A percentile compares a stretch with the other conserved stretches of the same genome.
Conservation (phyloP, 2,329 filamentous ascomycete genomes). For the Geosmithia morbida region DNA sequence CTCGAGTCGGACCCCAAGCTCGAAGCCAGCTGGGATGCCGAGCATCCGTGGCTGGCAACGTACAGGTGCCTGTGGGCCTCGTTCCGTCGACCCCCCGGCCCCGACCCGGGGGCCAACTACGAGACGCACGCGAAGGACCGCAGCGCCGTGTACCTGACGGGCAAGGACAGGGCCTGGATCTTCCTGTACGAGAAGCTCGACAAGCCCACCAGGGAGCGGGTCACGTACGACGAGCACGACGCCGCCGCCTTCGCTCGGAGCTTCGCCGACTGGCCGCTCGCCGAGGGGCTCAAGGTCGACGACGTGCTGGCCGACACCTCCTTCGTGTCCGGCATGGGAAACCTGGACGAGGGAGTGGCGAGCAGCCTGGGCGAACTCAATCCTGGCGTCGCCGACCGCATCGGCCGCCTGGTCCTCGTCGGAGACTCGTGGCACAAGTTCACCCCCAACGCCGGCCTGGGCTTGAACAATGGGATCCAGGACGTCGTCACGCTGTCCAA, state of each 20-base stretch:
- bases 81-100: slow-evolving; percentile 8
- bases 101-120: not conserved
- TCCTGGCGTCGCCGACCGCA: not conserved
- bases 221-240: slow-evolving; percentile 13
- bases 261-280: slow-evolving; percentile 10
- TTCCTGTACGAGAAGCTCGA: slow-evolving; percentile 13
- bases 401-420: slow-evolving; percentile 11
- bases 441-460: slow-evolving; percentile 13
- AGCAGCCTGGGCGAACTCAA: slow-evolving; percentile 7
- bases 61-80: slow-evolving; percentile 20
- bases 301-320: slow-evolving; percentile 9
- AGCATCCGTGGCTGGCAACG: slow-evolving; percentile 14
- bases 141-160: slow-evolving; percentile 9
- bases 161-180: slow-evolving; percentile 7
- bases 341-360: slow-evolving; percentile 15
- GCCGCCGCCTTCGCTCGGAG: slow-evolving; percentile 8
- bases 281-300: not conserved
- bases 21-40: slow-evolving; percentile 7
- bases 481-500: slow-evolving; percentile 11
- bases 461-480: slow-evolving; percentile 15
- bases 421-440: slow-evolving; percentile 18
- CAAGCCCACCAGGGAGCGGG: slow-evolving; percentile 8
- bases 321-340: slow-evolving; percentile 7
- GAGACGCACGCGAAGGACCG: slow-evolving; percentile 1
- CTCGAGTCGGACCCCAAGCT: not conserved